Percentiles rank a stretch among this genome's conserved stretches.
Evolutionary conservation across 108 stramenopile species (phyloP).

Genomic region (Cyclotella atomus): DNA sequence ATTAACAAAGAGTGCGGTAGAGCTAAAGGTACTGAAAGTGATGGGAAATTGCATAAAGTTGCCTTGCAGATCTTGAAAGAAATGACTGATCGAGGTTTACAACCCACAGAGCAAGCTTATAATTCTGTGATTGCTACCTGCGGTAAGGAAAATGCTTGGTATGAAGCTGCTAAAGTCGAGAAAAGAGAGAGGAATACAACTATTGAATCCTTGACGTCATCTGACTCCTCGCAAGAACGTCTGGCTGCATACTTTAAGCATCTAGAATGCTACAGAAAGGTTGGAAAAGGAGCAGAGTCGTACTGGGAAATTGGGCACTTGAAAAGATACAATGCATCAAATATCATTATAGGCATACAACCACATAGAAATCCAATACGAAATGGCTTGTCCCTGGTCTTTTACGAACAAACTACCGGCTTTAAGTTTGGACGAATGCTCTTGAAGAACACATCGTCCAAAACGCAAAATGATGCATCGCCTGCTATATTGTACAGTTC

Average conservation of each 20-base stretch:
- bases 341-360: slow-evolving; percentile 40
- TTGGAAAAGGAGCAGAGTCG: slow-evolving; percentile 47
- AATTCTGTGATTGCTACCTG: slow-evolving; percentile 43
- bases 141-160: slow-evolving; percentile 38
- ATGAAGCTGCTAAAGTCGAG: slow-evolving; percentile 26
- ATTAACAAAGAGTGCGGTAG: slow-evolving; percentile 40
- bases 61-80: slow-evolving; percentile 37
- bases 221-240: not conserved
- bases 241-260: slow-evolving; percentile 35
- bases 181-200: not conserved
- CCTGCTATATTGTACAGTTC: slow-evolving; percentile 23
- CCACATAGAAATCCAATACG: slow-evolving; percentile 49
- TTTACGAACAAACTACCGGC: slow-evolving; percentile 29
- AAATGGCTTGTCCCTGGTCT: slow-evolving; percentile 51
- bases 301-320: slow-evolving; percentile 53
- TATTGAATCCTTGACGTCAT: too few relatives aligned
- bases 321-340: not conserved
- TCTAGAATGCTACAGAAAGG: slow-evolving; percentile 32
- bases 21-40: not conserved
- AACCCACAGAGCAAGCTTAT: slow-evolving; percentile 28
- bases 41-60: slow-evolving; percentile 20
- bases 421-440: slow-evolving; percentile 47
- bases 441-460: slow-evolving; percentile 36
- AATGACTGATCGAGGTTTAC: slow-evolving; percentile 1
- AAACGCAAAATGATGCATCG: not conserved